phyloP scores from a whole-genome alignment of 2,329 filamentous ascomycete genomes.

The Colletotrichum eremochloae region DNA sequence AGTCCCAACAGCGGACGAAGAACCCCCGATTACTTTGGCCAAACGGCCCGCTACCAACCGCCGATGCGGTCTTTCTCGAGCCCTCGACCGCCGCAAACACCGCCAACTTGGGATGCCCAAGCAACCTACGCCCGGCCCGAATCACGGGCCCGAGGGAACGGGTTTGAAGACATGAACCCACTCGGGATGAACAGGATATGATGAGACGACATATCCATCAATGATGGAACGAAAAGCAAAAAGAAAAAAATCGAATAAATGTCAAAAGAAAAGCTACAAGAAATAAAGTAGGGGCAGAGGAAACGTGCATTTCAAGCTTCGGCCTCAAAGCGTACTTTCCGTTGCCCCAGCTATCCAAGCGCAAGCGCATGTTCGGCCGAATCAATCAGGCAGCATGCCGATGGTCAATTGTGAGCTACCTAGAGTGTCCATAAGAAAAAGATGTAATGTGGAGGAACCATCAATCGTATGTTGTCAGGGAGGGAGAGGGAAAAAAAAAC shows the following conservation, averaged over 20 bases:
- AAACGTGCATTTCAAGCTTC: neutral
- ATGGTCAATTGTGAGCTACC: constrained; percentile 1
- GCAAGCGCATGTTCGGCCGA: constrained; percentile 20
- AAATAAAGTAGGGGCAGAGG: constrained; percentile 1
- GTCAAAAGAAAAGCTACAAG: neutral
- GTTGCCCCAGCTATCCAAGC: neutral
- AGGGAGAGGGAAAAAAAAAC: constrained; percentile 13
- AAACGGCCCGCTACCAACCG: constrained; percentile 66
- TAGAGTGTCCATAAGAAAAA: constrained; percentile 2
- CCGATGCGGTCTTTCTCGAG: constrained; percentile 69
- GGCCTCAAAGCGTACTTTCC: constrained; percentile 19
- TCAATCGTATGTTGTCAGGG: constrained; percentile 15
- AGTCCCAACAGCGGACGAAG: constrained; percentile 55
- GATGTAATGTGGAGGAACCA: constrained; percentile 32
- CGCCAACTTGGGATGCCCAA: constrained; percentile 57
- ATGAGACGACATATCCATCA: constrained; percentile 23
- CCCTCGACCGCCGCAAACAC: constrained; percentile 62
- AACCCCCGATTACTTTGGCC: constrained; percentile 69
- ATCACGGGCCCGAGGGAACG: constrained; percentile 44
- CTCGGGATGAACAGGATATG: constrained; percentile 70
- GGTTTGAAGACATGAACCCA: constrained; percentile 63
- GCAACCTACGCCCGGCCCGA: constrained; percentile 54
- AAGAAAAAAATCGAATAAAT: constrained; percentile 17
- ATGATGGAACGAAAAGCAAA: constrained; percentile 28
- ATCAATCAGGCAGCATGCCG: constrained; percentile 5